phyloP scores from a whole-genome alignment of 2,329 filamentous ascomycete species.

The Pseudogymnoascus sp. region DNA sequence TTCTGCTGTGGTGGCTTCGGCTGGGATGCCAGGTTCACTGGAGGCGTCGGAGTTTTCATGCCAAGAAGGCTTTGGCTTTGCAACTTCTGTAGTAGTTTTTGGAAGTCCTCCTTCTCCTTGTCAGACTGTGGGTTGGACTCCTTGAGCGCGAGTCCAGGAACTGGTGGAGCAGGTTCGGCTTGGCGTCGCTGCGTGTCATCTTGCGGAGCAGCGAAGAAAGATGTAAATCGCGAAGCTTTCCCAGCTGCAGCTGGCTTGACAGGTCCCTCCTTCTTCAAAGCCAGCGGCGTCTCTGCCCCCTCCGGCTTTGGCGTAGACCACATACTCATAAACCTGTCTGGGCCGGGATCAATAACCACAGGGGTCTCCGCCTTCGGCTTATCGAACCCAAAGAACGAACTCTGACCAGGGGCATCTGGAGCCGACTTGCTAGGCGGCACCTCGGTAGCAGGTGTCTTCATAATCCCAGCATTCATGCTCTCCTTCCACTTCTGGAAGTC shows the following conservation, averaged over 20 bases:
- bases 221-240: slow-evolving; percentile 79
- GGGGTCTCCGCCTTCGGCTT: slow-evolving; percentile 48
- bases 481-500: slow-evolving; percentile 96
- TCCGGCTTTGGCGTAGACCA: slow-evolving; percentile 39
- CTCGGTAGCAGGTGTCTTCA: slow-evolving; percentile 30
- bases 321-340: slow-evolving; percentile 69
- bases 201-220: slow-evolving; percentile 59
- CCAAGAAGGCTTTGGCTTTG: slow-evolving; percentile 41
- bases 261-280: slow-evolving; percentile 37
- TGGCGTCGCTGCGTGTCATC: slow-evolving; percentile 41
- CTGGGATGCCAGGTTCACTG: slow-evolving; percentile 30
- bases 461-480: slow-evolving; percentile 46
- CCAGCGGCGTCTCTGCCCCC: slow-evolving; percentile 22
- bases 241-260: slow-evolving; percentile 45
- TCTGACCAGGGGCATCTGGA: slow-evolving; percentile 33
- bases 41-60: slow-evolving; percentile 34
- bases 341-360: slow-evolving; percentile 51
- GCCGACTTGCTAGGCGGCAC: slow-evolving; percentile 25
- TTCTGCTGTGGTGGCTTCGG: slow-evolving; percentile 36
- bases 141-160: slow-evolving; percentile 26
- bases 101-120: slow-evolving; percentile 78
- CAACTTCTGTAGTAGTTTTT: slow-evolving; percentile 72
- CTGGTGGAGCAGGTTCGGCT: slow-evolving; percentile 41
- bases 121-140: slow-evolving; percentile 26
- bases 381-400: slow-evolving; percentile 32